Evolutionary conservation across 78 protist genomes (phyloP).

Genomic region (Thecamonas trahens): DNA sequence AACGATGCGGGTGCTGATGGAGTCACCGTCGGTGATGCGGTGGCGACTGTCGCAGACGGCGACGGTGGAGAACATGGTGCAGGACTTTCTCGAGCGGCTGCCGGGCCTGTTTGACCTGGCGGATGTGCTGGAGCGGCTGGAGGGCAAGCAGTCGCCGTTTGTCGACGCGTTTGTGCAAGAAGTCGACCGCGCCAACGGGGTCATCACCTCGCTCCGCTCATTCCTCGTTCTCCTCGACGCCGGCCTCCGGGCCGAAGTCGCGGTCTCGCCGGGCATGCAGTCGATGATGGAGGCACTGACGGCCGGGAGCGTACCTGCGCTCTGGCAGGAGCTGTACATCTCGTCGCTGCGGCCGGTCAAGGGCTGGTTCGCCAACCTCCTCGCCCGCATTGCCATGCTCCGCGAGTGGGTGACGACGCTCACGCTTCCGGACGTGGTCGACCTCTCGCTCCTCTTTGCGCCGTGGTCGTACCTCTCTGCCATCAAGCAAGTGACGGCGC

Average conservation of each 20-base stretch:
- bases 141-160: conserved; percentile 21
- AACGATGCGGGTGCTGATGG: conserved; percentile 16
- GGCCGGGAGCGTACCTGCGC: conserved; percentile 30
- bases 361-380: conserved; percentile 56
- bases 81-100: conserved; percentile 23
- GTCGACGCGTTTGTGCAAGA: conserved; percentile 45
- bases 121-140: conserved; percentile 23
- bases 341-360: conserved; percentile 53
- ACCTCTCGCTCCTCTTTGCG: conserved; percentile 49
- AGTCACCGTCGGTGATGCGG: conserved; percentile 1
- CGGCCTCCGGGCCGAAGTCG: conserved; percentile 70
- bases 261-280: conserved; percentile 58
- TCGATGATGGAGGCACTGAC: conserved; percentile 25
- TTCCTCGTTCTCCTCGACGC: conserved; percentile 28
- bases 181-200: conserved; percentile 32
- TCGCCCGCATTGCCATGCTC: conserved; percentile 32
- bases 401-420: conserved; percentile 40
- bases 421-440: conserved; percentile 30
- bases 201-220: not conserved
- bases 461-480: conserved; percentile 74
- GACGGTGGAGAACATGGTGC: conserved; percentile 4
- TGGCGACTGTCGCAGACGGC: too few species aligned
- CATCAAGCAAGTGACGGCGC: conserved; percentile 62
- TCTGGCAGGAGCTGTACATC: conserved; percentile 50
- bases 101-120: conserved; percentile 24